These are phyloP conservation scores for Xylaria sp. DNA, from an alignment of 2,329 filamentous ascomycete species.

Conservation along the genomic window DNA sequence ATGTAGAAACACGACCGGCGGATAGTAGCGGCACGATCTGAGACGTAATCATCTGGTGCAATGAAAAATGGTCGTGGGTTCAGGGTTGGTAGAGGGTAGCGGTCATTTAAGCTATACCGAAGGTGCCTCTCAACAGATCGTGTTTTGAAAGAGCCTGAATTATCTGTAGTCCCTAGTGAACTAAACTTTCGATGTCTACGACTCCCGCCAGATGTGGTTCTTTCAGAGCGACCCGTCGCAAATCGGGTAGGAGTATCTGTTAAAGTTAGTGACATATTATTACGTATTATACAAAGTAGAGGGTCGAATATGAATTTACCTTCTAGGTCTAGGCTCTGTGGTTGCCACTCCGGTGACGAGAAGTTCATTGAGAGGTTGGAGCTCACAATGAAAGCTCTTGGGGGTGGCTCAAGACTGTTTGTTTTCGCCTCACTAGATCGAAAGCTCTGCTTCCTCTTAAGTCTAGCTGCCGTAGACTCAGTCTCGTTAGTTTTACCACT, in stretches of 20 bases:
- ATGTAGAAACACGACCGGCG: slow-evolving; percentile 54
- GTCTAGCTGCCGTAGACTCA: slow-evolving; percentile 32
- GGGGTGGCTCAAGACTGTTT: slow-evolving; percentile 29
- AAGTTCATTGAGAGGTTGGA: slow-evolving; percentile 33
- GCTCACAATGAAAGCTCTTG: slow-evolving; percentile 22
- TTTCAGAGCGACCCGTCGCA: background rate
- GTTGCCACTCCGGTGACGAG: slow-evolving; percentile 11
- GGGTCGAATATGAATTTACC: slow-evolving; percentile 13
- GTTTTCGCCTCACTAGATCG: slow-evolving; percentile 18
- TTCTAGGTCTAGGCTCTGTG: background rate
- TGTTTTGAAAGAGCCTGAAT: background rate
- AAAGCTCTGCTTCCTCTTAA: slow-evolving; percentile 34
- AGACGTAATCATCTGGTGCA: slow-evolving; percentile 38
- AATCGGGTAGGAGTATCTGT: slow-evolving; percentile 13
- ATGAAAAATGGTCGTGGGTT: slow-evolving; percentile 15
- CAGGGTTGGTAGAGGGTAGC: slow-evolving; percentile 7
- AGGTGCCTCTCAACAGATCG: background rate
- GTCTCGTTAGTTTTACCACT: slow-evolving; percentile 46
- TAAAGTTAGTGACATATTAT: slow-evolving; percentile 4
- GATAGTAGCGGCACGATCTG: slow-evolving; percentile 46
- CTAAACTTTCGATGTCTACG: background rate
- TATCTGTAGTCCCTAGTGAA: background rate
- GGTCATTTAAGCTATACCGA: background rate
- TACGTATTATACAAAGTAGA: background rate
- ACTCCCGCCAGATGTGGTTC: background rate